Conservation (phyloP, 768 basidiomycete genomes). For the Termitomyces sp. region DNA sequence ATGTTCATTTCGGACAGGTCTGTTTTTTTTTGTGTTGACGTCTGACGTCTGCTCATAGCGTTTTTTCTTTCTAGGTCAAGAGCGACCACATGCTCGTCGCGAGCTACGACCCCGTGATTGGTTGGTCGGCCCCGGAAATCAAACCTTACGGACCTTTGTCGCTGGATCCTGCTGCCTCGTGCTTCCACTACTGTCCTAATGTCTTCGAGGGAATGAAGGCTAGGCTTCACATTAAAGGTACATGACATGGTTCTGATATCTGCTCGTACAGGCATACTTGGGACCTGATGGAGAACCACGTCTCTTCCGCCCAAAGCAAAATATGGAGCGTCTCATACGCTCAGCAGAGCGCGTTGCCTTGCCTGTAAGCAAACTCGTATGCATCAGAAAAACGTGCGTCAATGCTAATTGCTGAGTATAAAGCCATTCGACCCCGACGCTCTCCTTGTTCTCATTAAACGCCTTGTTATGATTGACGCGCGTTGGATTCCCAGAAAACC, state of each 20-base stretch:
- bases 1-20: slow-evolving; percentile 56
- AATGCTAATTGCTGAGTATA: not conserved
- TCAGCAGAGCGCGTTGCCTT: slow-evolving; percentile 70
- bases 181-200: slow-evolving; percentile 83
- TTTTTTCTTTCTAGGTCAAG: slow-evolving; percentile 34
- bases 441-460: slow-evolving; percentile 68
- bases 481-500: slow-evolving; percentile 77
- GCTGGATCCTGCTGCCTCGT: slow-evolving; percentile 68
- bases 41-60: not conserved
- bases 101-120: slow-evolving; percentile 54
- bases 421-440: slow-evolving; percentile 71
- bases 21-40: slow-evolving; percentile 9
- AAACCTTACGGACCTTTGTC: slow-evolving; percentile 66
- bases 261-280: slow-evolving; percentile 51
- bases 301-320: slow-evolving; percentile 79
- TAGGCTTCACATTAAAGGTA: slow-evolving; percentile 1
- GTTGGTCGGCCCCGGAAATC: slow-evolving; percentile 72
- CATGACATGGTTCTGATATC: not conserved
- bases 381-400: not conserved
- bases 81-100: slow-evolving; percentile 78
- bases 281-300: slow-evolving; percentile 68
- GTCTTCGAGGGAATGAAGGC: slow-evolving; percentile 88
- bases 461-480: slow-evolving; percentile 64
- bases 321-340: slow-evolving; percentile 76
- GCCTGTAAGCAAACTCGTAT: slow-evolving; percentile 40